These are phyloP conservation scores for Drechslerella coelobrocha DNA, from an alignment of 2,329 filamentous ascomycete species.

Conservation along the genomic window DNA sequence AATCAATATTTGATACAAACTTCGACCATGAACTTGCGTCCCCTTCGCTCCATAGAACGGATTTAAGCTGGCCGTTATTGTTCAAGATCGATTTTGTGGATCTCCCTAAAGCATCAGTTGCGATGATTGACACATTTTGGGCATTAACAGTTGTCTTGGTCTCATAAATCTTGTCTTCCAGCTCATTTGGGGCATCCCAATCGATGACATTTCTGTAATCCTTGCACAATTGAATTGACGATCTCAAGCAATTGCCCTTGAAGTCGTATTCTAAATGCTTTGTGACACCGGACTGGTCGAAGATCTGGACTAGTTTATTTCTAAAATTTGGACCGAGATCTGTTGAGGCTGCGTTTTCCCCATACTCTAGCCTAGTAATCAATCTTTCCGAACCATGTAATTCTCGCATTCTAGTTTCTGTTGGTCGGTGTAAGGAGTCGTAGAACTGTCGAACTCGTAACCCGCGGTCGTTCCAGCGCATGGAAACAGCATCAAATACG, in stretches of 20 bases:
- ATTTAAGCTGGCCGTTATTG: too few species aligned
- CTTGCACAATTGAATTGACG: neutral
- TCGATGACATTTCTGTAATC: constrained; percentile 16
- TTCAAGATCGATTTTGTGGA: too few species aligned
- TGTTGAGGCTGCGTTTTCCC: neutral
- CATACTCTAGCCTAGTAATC: neutral
- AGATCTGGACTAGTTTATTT: neutral
- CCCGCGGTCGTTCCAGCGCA: neutral
- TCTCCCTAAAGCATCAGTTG: too few species aligned
- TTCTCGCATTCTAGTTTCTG: neutral
- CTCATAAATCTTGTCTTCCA: neutral
- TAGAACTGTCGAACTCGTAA: neutral
- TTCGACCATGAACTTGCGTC: too few species aligned
- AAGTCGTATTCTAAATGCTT: constrained; percentile 35
- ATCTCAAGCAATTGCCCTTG: constrained; percentile 37
- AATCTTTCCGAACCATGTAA: neutral
- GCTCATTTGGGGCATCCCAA: neutral
- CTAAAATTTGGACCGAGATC: constrained; percentile 6
- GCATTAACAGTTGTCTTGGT: too few species aligned
- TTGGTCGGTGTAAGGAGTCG: neutral
- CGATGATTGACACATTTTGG: too few species aligned
- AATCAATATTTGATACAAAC: neutral
- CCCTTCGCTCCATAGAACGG: too few species aligned
- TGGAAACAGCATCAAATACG: neutral
- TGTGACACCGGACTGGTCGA: constrained; percentile 25